Base-by-base conservation (phyloP, 495 filamentous ascomycete genomes). In the Podospora tetraspora region DNA sequence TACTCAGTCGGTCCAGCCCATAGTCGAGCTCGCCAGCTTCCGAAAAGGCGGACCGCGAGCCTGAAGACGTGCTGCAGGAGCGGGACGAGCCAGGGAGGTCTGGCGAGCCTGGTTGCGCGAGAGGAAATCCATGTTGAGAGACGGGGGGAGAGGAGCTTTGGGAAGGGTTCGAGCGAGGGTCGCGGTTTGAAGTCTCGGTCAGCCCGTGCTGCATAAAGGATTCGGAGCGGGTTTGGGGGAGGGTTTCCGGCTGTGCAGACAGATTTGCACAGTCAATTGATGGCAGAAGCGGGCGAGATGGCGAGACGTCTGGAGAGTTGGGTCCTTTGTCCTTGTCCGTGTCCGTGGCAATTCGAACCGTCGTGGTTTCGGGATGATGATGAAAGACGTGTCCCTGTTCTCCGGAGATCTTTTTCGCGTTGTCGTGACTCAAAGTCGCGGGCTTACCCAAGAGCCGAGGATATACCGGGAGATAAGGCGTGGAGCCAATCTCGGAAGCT, bases 151-250 rank as follows among this genome's bases (percentile, higher is more conserved):
- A 68, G 73, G 79, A 74, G 73, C 74, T 78, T 71, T 75, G 77
- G 74, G 76, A 21, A 58, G 43, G 77, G 77, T 79, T 80, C 75
- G 77, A 71, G 68, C 79, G 76, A 72, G 77, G 75, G 70, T 78
- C 80, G 73, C 82, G 84, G 82, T 85, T 84, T 75, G 84, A 83
- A 83, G 82, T 82, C 78, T 87, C 84, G 78, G 83, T 80, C 74
- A 85, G 84, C 87, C 90, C 90, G 87, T 89, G 81, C 88, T 94
- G 93, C 93, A 97, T 97, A 96, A 89, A 97, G 82, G 81, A 76
- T 77, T 78, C 79, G 80, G 69, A 70, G 68, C 74, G 76, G 79
- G 73, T 79, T 71, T 66, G 72, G 74, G 71, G 68, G 63, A 66
- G 43, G 70, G 65, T 60, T 73, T 78, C 78, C 79, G 90, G 92